These are phyloP conservation scores for Pterocarpus santalinus DNA, from an alignment of 306 rosid genomes.

Conservation along the genomic window DNA sequence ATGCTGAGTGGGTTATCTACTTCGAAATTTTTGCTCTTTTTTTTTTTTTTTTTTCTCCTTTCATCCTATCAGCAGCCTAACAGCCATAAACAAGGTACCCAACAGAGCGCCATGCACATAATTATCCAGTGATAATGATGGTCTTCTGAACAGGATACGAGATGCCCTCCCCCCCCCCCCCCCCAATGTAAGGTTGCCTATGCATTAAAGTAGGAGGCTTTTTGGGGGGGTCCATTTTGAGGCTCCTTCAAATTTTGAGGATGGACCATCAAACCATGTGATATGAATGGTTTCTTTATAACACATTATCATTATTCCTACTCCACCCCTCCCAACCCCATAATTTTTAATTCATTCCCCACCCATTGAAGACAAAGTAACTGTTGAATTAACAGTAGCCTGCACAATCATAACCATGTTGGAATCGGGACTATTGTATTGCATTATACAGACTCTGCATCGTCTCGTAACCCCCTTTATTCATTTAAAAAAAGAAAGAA, in stretches of 20 bases:
- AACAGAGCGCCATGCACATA: background rate
- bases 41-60: background rate
- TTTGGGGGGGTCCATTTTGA: constrained; percentile 12
- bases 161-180: background rate
- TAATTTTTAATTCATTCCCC: constrained; percentile 12
- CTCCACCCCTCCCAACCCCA: background rate
- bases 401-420: constrained; percentile 49
- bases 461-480: constrained; percentile 28
- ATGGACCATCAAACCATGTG: constrained; percentile 38
- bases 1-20: constrained; percentile 27
- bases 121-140: background rate
- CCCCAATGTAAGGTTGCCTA: constrained; percentile 5
- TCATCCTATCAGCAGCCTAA: constrained; percentile 32
- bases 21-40: background rate
- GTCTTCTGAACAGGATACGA: constrained; percentile 4
- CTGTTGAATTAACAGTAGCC: constrained; percentile 40
- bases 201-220: constrained; percentile 11
- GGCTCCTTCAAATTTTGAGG: constrained; percentile 21
- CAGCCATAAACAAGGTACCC: constrained; percentile 14
- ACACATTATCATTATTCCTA: background rate
- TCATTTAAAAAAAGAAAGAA: constrained; percentile 9
- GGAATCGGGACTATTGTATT: constrained; percentile 53
- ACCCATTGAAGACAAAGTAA: constrained; percentile 35
- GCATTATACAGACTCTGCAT: constrained; percentile 24
- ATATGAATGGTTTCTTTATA: background rate